Base-by-base conservation (phyloP, 2,329 filamentous ascomycete genomes). In the Chrysoporthe deuterocubensis region DNA sequence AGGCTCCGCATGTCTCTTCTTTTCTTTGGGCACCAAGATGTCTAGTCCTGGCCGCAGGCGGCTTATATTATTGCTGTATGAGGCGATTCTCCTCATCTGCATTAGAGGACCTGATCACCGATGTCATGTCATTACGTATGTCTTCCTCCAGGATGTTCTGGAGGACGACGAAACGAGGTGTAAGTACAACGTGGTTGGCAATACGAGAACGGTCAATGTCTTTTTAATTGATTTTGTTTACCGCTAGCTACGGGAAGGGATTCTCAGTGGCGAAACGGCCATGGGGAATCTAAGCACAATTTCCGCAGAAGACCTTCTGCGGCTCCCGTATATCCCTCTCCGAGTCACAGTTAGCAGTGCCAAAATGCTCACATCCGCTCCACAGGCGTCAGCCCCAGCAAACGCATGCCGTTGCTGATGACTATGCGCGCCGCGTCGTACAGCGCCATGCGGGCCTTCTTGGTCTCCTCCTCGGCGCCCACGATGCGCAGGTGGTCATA, bases 401-500 rank as follows among this genome's bases (percentile, higher is more conserved):
- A 78, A 71, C 86, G 85, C 93, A 97, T 96, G 70, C 92, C 93
- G 78, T 96, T 97, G 74, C 86, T 85, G 71, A 97, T 82, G 46
- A 95, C 92, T 69, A 90, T 89, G 74, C 91, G 86, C 7, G 92
- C 90, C 2, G 90, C 84, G 72, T 91, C 89, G 77, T 96, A 97
- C 73, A 97, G 81, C 13, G 92, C 91, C 85, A 93, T 87, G 72
- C 93, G 85, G 37, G 91, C 90, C 74, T 80, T 84, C 83, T 91
- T 89, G 65, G 94, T 80, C 76, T 91, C 89, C 42, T 82, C 83
- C 79, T 95, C 92, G 70, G 89, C 92, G 65, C 92, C 92, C n/a
- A 96, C 88, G 65, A 96, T 92, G 75, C 92, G 88, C 70, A 96
- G 83, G 69, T 92, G 89, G 74, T 94, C 92, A 79, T 96, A 96